Evolutionary conservation across 2,329 filamentous ascomycete genomes (phyloP), one percentile per base, ranked within the genome.

Genomic region (Fusarium brachygibbosum): DNA sequence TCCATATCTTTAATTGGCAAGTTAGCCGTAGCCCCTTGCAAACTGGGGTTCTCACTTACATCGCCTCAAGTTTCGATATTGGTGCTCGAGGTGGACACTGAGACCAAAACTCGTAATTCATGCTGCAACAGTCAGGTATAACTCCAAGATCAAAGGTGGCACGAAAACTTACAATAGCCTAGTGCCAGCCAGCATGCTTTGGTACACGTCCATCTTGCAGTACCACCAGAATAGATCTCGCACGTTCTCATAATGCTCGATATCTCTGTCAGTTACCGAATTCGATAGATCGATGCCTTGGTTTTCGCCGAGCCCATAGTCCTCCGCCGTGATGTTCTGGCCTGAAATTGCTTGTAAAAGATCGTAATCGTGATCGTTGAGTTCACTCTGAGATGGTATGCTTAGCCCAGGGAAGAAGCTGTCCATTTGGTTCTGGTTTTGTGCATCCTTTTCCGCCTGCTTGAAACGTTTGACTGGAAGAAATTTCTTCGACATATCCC

Each of bases 151-250:
- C 14, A 38, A 28, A 32, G 19, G 14, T n/a, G 4, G 4, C n/a
- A 29, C 19, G 14, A 16, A 19, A 25, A 86, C 93, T 86, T 83
- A 97, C 93, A 98, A 90, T 46, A 97, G 83, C 66, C 87, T 87
- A 41, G 95, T 94, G 11, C 93, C 95, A 70, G 94, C 96, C 25
- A 98, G 83, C 64, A 98, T 88, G 76, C 93, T 94, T 78, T 98
- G 95, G 72, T 95, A 97, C 11, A 92, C 89, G 77, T 98, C 96
- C 83, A 98, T 96, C 79, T 97, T 97, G 73, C 88, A 91, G 77
- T 94, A 98, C 92, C 94, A 98, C 94, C 95, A 99, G 76, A 92
- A 97, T 7, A 98, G 81, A 79, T 98, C 96, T 68, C 92, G 89
- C 38, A 96, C 84, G 17, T 92, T 90, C 74, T 96, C 92, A 74